Evolutionary conservation across 305 asterid species (phyloP).

Genomic region (Andrographis paniculata): DNA sequence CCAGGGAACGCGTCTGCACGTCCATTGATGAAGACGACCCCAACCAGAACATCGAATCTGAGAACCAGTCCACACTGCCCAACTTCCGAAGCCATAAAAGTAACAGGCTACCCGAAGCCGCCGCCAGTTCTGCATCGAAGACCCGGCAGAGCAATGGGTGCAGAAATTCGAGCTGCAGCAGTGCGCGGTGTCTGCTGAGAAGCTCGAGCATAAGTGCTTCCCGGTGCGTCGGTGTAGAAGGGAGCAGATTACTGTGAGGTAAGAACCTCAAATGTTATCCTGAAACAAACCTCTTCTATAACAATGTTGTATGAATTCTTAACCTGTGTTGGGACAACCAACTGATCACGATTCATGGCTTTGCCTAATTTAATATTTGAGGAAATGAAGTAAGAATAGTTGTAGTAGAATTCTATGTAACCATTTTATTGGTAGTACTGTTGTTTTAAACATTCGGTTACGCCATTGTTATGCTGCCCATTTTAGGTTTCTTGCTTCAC

Average conservation of each 20-base stretch:
- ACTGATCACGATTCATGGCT: too few relatives aligned
- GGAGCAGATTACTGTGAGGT: constrained; percentile 57
- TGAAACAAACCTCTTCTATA: neutral
- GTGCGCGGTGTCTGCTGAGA: constrained; percentile 70
- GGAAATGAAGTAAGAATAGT: too few relatives aligned
- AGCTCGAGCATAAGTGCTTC: constrained; percentile 87
- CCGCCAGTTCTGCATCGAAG: constrained; percentile 18
- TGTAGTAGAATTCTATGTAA: too few relatives aligned
- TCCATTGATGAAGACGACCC: constrained; percentile 63
- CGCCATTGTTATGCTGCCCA: too few relatives aligned
- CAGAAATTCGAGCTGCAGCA: constrained; percentile 58
- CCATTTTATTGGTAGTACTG: too few relatives aligned
- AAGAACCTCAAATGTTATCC: too few relatives aligned
- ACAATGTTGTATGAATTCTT: too few relatives aligned
- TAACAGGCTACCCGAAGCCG: constrained; percentile 28
- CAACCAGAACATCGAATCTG: constrained; percentile 32
- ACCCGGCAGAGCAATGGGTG: constrained; percentile 29
- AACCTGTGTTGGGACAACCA: too few relatives aligned
- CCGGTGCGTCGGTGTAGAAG: constrained; percentile 56
- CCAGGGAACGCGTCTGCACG: constrained; percentile 57
- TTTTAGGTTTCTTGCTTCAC: too few relatives aligned
- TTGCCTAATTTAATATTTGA: too few relatives aligned
- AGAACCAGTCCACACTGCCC: constrained; percentile 31
- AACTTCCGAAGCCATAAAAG: constrained; percentile 49
- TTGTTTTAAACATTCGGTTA: too few relatives aligned